Percentiles rank a stretch among this genome's conserved stretches.
phyloP scores from a whole-genome alignment of 2,329 filamentous ascomycete genomes.

The Thermomyces lanuginosus region DNA sequence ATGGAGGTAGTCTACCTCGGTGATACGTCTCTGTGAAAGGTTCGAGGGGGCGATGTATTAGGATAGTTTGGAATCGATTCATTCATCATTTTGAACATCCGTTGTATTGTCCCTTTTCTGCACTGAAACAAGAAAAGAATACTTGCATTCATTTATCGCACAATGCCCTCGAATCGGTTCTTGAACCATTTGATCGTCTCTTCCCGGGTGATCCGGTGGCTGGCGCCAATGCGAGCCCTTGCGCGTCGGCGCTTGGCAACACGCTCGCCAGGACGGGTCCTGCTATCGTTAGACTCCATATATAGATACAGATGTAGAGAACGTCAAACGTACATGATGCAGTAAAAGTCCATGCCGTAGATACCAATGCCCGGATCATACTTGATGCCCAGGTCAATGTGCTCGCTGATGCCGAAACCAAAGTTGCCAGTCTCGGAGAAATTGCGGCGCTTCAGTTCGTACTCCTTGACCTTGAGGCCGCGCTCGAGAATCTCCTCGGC shows the following conservation, averaged over 20 bases:
- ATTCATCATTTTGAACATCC: too few species aligned
- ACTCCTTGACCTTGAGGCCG: conserved; percentile 99
- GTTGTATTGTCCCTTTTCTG: too few species aligned
- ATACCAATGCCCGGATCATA: conserved; percentile 97
- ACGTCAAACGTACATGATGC: conserved; percentile 64
- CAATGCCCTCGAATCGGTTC: conserved; percentile 93
- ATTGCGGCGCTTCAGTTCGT: conserved; percentile 98
- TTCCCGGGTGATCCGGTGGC: conserved; percentile 81
- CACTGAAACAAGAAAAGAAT: conserved; percentile 8
- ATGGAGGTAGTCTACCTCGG: too few species aligned
- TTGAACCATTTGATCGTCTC: conserved; percentile 99
- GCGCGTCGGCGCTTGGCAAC: conserved; percentile 86
- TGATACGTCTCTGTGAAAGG: too few species aligned
- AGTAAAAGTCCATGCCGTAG: conserved; percentile 99
- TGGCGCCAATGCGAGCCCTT: conserved; percentile 70
- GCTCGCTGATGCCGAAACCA: conserved; percentile 98
- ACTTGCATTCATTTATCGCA: conserved; percentile 55
- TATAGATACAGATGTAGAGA: not conserved
- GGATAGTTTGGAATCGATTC: too few species aligned
- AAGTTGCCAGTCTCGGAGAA: conserved; percentile 99
- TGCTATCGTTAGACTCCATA: conserved; percentile 14
- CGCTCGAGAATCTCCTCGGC: conserved; percentile 99
- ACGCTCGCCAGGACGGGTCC: conserved; percentile 93
- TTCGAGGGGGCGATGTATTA: too few species aligned
- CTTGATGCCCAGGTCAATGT: conserved; percentile 99